Evolutionary conservation across 768 basidiomycete genomes (phyloP).

Genomic region (Pilatotrama ljubarskyi): DNA sequence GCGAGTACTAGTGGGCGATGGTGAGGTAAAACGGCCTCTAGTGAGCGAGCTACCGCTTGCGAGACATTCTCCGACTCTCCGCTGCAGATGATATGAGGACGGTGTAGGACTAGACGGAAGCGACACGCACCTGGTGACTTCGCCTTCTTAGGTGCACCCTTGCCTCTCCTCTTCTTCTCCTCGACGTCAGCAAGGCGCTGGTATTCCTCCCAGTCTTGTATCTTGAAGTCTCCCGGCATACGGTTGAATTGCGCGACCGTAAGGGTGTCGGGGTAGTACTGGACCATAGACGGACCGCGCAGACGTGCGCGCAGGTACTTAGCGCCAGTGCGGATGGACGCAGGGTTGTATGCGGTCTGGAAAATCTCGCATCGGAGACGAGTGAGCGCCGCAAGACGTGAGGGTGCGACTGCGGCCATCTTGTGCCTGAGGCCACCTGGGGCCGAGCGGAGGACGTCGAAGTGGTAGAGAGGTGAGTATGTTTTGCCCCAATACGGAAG

Average conservation of each 20-base stretch:
- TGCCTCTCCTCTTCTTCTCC: constrained; percentile 70
- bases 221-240: constrained; percentile 35
- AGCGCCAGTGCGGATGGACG: constrained; percentile 77
- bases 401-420: constrained; percentile 41
- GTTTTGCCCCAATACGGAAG: constrained; percentile 4
- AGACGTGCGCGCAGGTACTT: constrained; percentile 87
- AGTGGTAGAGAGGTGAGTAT: constrained; percentile 2
- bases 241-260: constrained; percentile 56
- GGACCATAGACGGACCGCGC: constrained; percentile 81
- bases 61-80: constrained; percentile 52
- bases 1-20: not conserved
- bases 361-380: constrained; percentile 75
- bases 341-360: constrained; percentile 87
- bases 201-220: constrained; percentile 67
- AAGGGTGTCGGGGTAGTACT: constrained; percentile 75
- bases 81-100: constrained; percentile 33
- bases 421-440: not conserved
- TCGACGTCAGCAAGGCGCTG: constrained; percentile 69
- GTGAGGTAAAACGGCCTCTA: not conserved
- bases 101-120: not conserved
- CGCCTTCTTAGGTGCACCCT: constrained; percentile 82
- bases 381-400: constrained; percentile 59
- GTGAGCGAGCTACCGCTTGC: constrained; percentile 37
- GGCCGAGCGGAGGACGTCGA: not conserved
- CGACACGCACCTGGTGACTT: constrained; percentile 50